phyloP scores from a whole-genome alignment of 1,284 basidiomycete species.

The Chiua sp. region DNA sequence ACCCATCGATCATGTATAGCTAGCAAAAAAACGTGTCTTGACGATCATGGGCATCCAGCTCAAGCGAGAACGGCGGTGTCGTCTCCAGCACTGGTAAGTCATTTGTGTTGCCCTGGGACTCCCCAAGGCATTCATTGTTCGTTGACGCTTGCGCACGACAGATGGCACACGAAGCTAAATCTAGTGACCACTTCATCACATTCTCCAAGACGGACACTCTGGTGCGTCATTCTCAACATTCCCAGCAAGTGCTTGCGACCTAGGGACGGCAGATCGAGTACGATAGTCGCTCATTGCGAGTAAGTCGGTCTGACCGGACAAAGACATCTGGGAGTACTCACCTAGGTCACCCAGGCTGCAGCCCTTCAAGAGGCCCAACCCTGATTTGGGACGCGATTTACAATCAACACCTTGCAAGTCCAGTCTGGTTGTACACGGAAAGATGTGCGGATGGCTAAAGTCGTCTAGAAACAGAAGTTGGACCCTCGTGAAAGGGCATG shows the following conservation, averaged over 20 bases:
- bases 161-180: neutral
- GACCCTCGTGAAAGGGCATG: slow-evolving; percentile 9
- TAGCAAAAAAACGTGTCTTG: too few species aligned
- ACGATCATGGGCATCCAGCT: too few species aligned
- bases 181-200: neutral
- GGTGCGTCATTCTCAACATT: slow-evolving; percentile 5
- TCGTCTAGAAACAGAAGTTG: slow-evolving; percentile 8
- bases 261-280: neutral
- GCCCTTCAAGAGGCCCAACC: slow-evolving; percentile 10
- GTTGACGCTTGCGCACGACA: too few species aligned
- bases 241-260: neutral
- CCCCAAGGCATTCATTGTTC: too few species aligned
- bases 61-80: too few species aligned
- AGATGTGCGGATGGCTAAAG: neutral
- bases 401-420: slow-evolving; percentile 11
- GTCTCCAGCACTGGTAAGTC: too few species aligned
- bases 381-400: slow-evolving; percentile 10
- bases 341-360: too few species aligned
- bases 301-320: neutral
- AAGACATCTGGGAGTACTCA: too few species aligned
- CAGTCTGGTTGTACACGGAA: neutral
- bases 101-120: too few species aligned
- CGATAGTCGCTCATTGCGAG: neutral
- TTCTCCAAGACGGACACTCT: slow-evolving; percentile 18
- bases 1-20: too few species aligned